Evolutionary conservation across 192 early-diverging fungal species (phyloP), one percentile per base, ranked within the genome.

Genomic region (Coemansia sp.): DNA sequence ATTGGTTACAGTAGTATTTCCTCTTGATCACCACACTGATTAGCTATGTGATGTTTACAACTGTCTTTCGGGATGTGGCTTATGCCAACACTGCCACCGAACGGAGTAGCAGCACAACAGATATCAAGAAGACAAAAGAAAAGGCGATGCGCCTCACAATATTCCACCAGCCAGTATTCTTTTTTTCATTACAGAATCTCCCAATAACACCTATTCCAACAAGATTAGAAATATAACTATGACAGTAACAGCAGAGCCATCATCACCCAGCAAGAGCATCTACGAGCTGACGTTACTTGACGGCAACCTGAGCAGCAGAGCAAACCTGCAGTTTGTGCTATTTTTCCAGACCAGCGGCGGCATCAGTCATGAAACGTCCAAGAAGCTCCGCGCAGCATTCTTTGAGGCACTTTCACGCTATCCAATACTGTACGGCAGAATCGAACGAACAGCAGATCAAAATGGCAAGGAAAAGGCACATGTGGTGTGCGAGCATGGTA

Each of bases 281-380:
- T 67, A 68, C 30, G 61, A 58, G 65, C 58, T 77, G 14, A 77
- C 74, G 12, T 41, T 58, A 9, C 52, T 66, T 8, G 74, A 77
- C 26, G 74, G 74, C 14, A 71, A 68, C 54, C 69, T 65, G 7
- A 21, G 49, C 23, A 77, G 62, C 54, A 49, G 74, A 10, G 58
- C 74, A n/a, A 71, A 77, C 58, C 56, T 77, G 21, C 74, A 71
- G 58, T 68, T 77, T 64, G 74, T 77, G 16, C 56, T 71, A 26
- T 77, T 77, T 48, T 77, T 61, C 60, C 12, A 54, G 21, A 30
- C 34, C 31, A 14, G 23, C 26, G 41, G 50, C 30, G 53, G 55
- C 28, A 1, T 34, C 6, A 44, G 54, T 7, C 24, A 34, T 9
- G 21, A 50, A 27, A 26, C 50, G 48, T 57, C 56, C 2, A 0